Evolutionary conservation across 768 basidiomycete genomes (phyloP).

Genomic region (Tylopilus subfusipes): DNA sequence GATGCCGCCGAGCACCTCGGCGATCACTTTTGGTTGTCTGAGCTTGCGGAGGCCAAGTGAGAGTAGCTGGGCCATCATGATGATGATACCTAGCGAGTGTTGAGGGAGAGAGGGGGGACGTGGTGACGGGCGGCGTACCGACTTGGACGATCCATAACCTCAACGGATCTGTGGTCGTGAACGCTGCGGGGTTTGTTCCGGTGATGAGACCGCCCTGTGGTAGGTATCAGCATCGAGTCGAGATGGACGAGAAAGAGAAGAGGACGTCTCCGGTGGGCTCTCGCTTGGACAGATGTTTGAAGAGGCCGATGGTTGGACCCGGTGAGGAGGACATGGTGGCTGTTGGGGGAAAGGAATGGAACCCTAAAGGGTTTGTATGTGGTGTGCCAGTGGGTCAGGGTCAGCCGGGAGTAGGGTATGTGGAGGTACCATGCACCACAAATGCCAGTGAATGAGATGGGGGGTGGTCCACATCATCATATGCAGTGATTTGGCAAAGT

Average conservation of each 20-base stretch:
- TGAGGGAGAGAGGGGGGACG: not conserved
- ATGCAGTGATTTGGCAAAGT: not conserved
- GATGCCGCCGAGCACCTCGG: conserved; percentile 86
- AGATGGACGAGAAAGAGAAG: not conserved
- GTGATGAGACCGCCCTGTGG: conserved; percentile 68
- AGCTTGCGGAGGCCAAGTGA: conserved; percentile 68
- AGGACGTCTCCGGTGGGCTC: conserved; percentile 24
- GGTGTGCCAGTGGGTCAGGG: not conserved
- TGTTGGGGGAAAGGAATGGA: not conserved
- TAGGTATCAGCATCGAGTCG: conserved; percentile 2
- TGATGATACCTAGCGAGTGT: conserved; percentile 62
- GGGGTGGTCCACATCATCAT: not conserved
- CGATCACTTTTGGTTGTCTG: conserved; percentile 82
- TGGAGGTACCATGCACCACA: not conserved
- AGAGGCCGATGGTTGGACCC: conserved; percentile 21
- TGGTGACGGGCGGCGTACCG: conserved; percentile 40
- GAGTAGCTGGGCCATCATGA: conserved; percentile 74
- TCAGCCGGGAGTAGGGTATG: not conserved
- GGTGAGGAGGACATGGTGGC: not conserved
- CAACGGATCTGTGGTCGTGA: conserved; percentile 67
- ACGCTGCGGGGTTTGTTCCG: conserved; percentile 68
- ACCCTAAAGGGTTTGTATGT: not conserved
- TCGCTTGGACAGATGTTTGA: conserved; percentile 5
- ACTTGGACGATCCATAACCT: conserved; percentile 78
- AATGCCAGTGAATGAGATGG: not conserved